Evolutionary conservation across 441 rosid genomes (phyloP), one percentile per base, ranked within the genome.

Genomic region (Kokia cookei): DNA sequence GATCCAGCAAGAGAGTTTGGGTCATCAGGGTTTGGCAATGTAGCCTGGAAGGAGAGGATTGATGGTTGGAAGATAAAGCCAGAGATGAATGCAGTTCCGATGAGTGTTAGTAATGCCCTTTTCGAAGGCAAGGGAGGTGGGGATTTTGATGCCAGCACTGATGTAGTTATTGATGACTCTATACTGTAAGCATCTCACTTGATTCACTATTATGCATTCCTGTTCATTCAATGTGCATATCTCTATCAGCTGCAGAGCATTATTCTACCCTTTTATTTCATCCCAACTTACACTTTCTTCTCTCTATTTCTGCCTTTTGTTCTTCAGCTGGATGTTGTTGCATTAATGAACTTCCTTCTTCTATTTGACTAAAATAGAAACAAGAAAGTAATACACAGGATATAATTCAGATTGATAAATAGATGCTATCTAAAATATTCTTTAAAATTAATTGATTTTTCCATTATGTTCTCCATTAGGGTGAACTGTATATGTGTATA

Each of bases 31-130:
- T 60, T 90, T 65, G 97, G 97, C 82, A 93, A 92, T 75, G 97
- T 94, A 60, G 99, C 96, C 51, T 94, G 98, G 98, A 96, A 94
- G 83, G 98, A 96, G 87, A 91, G 99, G 84, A 92, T 96, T 74
- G 98, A 96, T 80, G 96, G 97, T 77, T 96, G 98, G 98, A 96
- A 92, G 87, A 87, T 91, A 92, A 96, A 94, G 88, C 99, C 92
- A 77, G 98, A 96, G 72, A 96, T 92, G 84, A 92, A 86, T 78
- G 85, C 71, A 37, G 86, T 82, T 83, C 96, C 96, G 35, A 87
- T 96, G 88, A 96, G 94, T 84, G 87, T 90, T 59, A 91, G 86
- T 51, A 94, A 88, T 69, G 87, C 94, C 75, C 84, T 93, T 75
- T 91, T 93, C 24, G 97, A 94, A 79, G 65, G 65, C 19, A 89